phyloP scores from a whole-genome alignment of 1,284 basidiomycete species.

The Apiotrichum siamense region DNA sequence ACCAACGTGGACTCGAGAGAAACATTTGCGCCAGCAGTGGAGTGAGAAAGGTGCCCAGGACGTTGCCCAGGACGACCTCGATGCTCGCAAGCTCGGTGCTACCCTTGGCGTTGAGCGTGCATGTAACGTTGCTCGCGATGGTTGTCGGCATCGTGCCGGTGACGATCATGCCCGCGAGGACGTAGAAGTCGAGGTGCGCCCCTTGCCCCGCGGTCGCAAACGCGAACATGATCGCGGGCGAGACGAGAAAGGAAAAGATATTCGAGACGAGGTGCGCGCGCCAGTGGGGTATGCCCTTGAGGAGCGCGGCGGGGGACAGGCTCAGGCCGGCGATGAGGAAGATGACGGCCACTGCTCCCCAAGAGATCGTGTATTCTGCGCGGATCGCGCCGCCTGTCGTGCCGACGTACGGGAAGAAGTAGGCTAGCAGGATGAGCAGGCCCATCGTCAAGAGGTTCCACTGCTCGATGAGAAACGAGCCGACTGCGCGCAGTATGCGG shows the following conservation, averaged over 20 bases:
- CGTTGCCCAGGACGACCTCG: slow-evolving; percentile 29
- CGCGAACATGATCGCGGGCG: slow-evolving; percentile 20
- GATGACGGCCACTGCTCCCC: slow-evolving; percentile 39
- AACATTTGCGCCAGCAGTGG: slow-evolving; percentile 16
- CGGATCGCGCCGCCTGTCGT: slow-evolving; percentile 23
- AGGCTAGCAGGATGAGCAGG: slow-evolving; percentile 25
- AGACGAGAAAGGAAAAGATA: slow-evolving; percentile 17
- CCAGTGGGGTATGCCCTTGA: slow-evolving; percentile 15
- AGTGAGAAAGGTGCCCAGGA: slow-evolving; percentile 25
- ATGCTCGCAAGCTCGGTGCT: slow-evolving; percentile 34
- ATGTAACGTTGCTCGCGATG: slow-evolving; percentile 37
- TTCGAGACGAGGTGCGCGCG: slow-evolving; percentile 36
- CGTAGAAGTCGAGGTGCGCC: slow-evolving; percentile 17
- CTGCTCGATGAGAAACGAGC: slow-evolving; percentile 3
- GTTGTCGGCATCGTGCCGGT: slow-evolving; percentile 32
- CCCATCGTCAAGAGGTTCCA: slow-evolving; percentile 27
- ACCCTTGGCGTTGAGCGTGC: slow-evolving; percentile 38
- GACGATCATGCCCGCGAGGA: slow-evolving; percentile 11
- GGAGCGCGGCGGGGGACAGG: slow-evolving; percentile 29
- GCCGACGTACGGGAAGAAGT: slow-evolving; percentile 27
- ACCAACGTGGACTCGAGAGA: not conserved
- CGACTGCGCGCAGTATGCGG: not conserved
- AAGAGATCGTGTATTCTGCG: slow-evolving; percentile 29
- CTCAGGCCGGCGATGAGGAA: slow-evolving; percentile 41
- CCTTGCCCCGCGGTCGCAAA: slow-evolving; percentile 28